These are phyloP conservation scores for Hypomyces rosellus DNA, from an alignment of 2,329 filamentous ascomycete species.

Conservation along the genomic window DNA sequence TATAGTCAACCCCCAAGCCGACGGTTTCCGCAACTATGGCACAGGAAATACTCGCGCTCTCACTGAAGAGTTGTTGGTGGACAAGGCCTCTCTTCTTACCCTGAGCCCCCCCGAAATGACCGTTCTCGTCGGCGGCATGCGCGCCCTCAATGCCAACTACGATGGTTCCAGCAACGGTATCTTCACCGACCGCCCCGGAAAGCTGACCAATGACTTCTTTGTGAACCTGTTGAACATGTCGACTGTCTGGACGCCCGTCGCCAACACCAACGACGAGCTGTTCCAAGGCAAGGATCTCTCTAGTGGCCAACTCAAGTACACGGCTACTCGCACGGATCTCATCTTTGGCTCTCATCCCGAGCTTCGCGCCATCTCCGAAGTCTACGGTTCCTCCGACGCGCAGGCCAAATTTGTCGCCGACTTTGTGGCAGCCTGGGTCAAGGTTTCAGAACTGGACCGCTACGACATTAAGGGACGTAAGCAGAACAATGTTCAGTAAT, in stretches of 20 bases:
- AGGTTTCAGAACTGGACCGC: slow-evolving; percentile 69
- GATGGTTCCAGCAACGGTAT: slow-evolving; percentile 62
- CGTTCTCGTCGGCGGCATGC: slow-evolving; percentile 64
- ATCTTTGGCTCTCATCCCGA: slow-evolving; percentile 67
- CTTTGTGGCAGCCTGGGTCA: slow-evolving; percentile 64
- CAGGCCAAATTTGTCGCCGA: slow-evolving; percentile 61
- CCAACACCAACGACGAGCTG: slow-evolving; percentile 41
- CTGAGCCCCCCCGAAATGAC: slow-evolving; percentile 65
- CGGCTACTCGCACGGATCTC: slow-evolving; percentile 61
- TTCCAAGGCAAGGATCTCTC: slow-evolving; percentile 59
- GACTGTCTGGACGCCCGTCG: slow-evolving; percentile 50
- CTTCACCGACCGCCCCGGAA: slow-evolving; percentile 59
- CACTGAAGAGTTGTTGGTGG: slow-evolving; percentile 63
- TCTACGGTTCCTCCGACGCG: slow-evolving; percentile 56
- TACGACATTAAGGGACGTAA: slow-evolving; percentile 41
- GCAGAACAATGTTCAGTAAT: slow-evolving; percentile 6
- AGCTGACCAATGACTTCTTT: slow-evolving; percentile 75
- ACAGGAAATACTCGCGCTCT: slow-evolving; percentile 51
- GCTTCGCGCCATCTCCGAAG: slow-evolving; percentile 62
- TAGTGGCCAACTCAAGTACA: slow-evolving; percentile 59
- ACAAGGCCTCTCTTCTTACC: slow-evolving; percentile 63
- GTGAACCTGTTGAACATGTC: slow-evolving; percentile 65
- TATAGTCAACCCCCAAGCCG: slow-evolving; percentile 55
- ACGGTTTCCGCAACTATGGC: slow-evolving; percentile 76
- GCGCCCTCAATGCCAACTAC: slow-evolving; percentile 62